Base-by-base conservation (phyloP, 2,329 filamentous ascomycete species). In the Venturiaceae sp. region DNA sequence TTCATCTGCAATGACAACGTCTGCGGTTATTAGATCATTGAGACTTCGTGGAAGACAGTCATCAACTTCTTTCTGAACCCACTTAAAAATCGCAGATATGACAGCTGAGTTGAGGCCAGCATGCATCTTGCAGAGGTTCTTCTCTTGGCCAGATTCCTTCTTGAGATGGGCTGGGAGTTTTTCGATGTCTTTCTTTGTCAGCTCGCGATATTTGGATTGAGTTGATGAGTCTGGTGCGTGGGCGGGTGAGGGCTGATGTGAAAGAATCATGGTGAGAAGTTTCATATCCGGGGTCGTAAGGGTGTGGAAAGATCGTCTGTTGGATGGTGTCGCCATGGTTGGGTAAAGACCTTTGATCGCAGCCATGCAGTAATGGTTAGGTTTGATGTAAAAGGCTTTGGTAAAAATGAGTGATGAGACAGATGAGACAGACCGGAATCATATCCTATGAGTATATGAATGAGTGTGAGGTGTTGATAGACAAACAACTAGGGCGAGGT, bases 41-140 rank as follows among this genome's bases (percentile, higher is more conserved):
- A 55, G 21, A 14, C 16, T 21, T n/a, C 13, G 21, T 9, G 32
- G 33, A 28, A 58, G 19, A 33, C 33, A 21, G 41, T 23, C 28
- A 26, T 58, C 50, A 16, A 58, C n/a, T 55, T 58, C 53, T 16
- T 34, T 55, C 4, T 55, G 30, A 11, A 58, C 57, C 32, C 32
- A 53, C 13, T 23, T 19, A 34, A 53, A 55, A 26, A 55, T 39
- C 33, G 52, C 26, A 5, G 11, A 11, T n/a, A 44, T 33, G 46
- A 28, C 3, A 14, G 5, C 21, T 9, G 28, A 19, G 28, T 58
- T 58, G 2, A 58, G 46, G 32, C 37, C 30, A 13, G 21, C 21
- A 46, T 58, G 57, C 47, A 55, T 36, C 33, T 30, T 28, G 34
- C 57, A 58, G 5, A 55, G 21, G 23, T 26, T 30, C 8, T 46